Evolutionary conservation across 331 rosid genomes (phyloP), one percentile per base, ranked within the genome.

Genomic region (Ulmus americana): DNA sequence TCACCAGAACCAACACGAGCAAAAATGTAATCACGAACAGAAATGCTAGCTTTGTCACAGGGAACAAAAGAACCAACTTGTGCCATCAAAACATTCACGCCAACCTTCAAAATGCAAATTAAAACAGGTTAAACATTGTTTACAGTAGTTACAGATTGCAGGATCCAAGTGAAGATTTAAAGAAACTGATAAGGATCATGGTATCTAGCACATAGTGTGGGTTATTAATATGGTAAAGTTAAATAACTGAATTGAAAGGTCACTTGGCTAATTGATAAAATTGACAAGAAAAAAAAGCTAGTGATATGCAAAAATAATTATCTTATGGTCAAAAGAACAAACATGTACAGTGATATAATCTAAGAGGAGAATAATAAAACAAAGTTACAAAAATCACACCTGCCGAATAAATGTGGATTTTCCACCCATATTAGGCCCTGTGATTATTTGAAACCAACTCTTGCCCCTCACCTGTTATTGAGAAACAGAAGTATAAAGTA

Each of bases 371-470:
- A 51, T 45, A 69, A 72, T 39, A 60, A 20, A 67, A 82, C 16
- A 4, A 63, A 52, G 67, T 64, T 14, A 51, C 11, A 41, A 70
- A 74, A 68, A 67, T 42, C 74, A 63, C 63, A 89, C 98, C 98
- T 89, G 97, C 20, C 97, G 90, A 61, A 89, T 94, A 74, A 83
- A 89, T 71, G 98, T 94, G 22, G 97, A 94, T 73, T 94, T 94
- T 75, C 98, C 98, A 72, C 97, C 98, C 98, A 94, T 94, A 75
- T 94, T 94, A 70, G 98, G 98, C 28, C 98, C 98, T 8, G 98
- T 94, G 58, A 94, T 87, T 70, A 94, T 89, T 72, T 84, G 97
- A 73, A 89, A 89, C 98, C 98, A 94, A 81, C 91, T 85, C 82
- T 85, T 76, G 56, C 88, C 90, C 83, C 98, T 89, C 78, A 82